A percentile compares a stretch with the other conserved stretches of the same genome.
phyloP scores from a whole-genome alignment of 2,329 filamentous ascomycete genomes.

The Teratosphaeria gauchensis region DNA sequence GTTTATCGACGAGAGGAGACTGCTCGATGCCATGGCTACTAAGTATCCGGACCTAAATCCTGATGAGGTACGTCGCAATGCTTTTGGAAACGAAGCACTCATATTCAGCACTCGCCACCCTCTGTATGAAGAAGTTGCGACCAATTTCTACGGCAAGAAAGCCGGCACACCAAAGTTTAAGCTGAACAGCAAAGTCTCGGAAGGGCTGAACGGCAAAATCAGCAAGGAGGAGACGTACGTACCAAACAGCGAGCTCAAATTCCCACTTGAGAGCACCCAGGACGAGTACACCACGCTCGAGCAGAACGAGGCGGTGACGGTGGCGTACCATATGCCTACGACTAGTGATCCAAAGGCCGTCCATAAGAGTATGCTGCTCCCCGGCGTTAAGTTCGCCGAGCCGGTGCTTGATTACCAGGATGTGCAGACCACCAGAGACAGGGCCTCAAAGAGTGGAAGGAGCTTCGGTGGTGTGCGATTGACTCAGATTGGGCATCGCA shows the following conservation, averaged over 20 bases:
- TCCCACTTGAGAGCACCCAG: conserved; percentile 60
- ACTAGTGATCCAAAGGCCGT: conserved; percentile 43
- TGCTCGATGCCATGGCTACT: conserved; percentile 71
- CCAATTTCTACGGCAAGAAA: conserved; percentile 87
- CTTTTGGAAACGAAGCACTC: conserved; percentile 68
- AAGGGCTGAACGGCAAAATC: conserved; percentile 69
- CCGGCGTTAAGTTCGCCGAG: conserved; percentile 64
- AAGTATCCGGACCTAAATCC: conserved; percentile 71
- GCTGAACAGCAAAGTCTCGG: conserved; percentile 64
- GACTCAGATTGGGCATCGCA: conserved; percentile 36
- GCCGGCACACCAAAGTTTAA: conserved; percentile 55
- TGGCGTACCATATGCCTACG: conserved; percentile 74
- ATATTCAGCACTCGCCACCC: conserved; percentile 76
- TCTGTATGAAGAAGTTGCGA: conserved; percentile 75
- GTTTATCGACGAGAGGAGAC: conserved; percentile 86
- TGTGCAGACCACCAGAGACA: conserved; percentile 60
- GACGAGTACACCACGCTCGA: conserved; percentile 61
- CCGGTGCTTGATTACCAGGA: conserved; percentile 67
- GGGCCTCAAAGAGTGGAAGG: conserved; percentile 56
- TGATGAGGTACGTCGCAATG: conserved; percentile 71
- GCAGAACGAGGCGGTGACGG: conserved; percentile 79
- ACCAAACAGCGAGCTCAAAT: conserved; percentile 70
- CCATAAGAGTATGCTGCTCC: conserved; percentile 91
- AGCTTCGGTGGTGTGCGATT: conserved; percentile 60
- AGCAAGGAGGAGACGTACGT: conserved; percentile 77